Conservation (phyloP, 2,329 filamentous ascomycete genomes). For the Phyllosticta citriasiana region DNA sequence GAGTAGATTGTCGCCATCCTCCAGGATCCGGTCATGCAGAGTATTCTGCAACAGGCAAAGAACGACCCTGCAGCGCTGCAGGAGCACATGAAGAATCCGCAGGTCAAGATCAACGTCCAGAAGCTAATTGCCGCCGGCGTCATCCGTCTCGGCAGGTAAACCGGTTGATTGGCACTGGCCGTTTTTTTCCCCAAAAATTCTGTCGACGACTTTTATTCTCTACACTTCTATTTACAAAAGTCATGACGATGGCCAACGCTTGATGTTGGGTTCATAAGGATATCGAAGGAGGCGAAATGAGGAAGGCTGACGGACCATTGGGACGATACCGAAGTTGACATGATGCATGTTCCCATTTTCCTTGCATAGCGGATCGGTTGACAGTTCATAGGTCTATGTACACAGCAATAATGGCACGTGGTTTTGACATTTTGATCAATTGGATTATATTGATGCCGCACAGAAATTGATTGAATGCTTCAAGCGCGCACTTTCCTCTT, state of each 20-base stretch:
- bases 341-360: background rate
- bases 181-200: background rate
- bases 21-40: slow-evolving; percentile 95
- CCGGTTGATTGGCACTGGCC: background rate
- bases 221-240: background rate
- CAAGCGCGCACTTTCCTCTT: too few species aligned
- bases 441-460: background rate
- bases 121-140: slow-evolving; percentile 90
- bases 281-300: background rate
- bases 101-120: slow-evolving; percentile 79
- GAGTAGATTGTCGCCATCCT: slow-evolving; percentile 73
- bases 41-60: slow-evolving; percentile 93
- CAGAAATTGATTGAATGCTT: too few species aligned
- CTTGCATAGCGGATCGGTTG: background rate
- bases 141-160: slow-evolving; percentile 60
- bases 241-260: background rate
- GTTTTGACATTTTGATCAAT: background rate
- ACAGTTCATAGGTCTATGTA: background rate
- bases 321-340: background rate
- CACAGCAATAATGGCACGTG: background rate
- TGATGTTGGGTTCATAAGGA: background rate
- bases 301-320: background rate
- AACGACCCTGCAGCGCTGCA: slow-evolving; percentile 82
- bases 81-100: slow-evolving; percentile 93
- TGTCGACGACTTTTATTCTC: background rate